Percentiles rank a stretch among this genome's conserved stretches.
Conservation (phyloP, 768 basidiomycete species). For the Russula abietina region DNA sequence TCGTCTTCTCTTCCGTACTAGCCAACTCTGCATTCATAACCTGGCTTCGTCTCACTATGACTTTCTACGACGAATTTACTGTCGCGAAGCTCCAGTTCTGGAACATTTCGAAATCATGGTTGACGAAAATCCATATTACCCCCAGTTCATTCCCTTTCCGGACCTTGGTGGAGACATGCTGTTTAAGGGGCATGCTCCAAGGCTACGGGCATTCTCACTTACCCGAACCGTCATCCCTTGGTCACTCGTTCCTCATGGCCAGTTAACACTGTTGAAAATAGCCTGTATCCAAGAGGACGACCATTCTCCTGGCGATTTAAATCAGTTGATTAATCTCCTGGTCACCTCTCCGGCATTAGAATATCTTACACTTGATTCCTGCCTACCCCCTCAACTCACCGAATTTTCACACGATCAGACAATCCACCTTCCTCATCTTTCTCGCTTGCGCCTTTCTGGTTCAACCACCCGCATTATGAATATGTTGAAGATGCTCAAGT, state of each 20-base stretch:
- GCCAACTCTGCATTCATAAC: slow-evolving; percentile 1
- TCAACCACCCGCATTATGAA: slow-evolving; percentile 1
- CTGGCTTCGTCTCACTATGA: background rate
- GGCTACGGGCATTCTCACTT: background rate
- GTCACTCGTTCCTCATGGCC: slow-evolving; percentile 4
- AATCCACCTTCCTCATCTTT: slow-evolving; percentile 10
- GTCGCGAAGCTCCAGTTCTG: background rate
- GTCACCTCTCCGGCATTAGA: slow-evolving; percentile 3
- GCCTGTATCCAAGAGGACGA: background rate
- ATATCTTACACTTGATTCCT: background rate
- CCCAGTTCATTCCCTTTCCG: background rate
- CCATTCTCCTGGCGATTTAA: background rate
- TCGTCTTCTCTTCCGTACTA: background rate
- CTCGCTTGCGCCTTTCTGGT: background rate
- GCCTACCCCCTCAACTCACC: slow-evolving; percentile 1
- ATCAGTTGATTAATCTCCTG: slow-evolving; percentile 6
- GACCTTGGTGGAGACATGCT: background rate
- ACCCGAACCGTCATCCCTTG: background rate
- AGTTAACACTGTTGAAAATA: slow-evolving; percentile 2
- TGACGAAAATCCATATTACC: background rate
- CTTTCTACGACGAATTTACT: background rate
- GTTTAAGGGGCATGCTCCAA: slow-evolving; percentile 1
- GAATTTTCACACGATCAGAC: background rate
- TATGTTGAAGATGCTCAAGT: slow-evolving; percentile 1
- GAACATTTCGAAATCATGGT: slow-evolving; percentile 5